phyloP scores from a whole-genome alignment of 2,329 filamentous ascomycete genomes.

The Penicillium vulpinum region DNA sequence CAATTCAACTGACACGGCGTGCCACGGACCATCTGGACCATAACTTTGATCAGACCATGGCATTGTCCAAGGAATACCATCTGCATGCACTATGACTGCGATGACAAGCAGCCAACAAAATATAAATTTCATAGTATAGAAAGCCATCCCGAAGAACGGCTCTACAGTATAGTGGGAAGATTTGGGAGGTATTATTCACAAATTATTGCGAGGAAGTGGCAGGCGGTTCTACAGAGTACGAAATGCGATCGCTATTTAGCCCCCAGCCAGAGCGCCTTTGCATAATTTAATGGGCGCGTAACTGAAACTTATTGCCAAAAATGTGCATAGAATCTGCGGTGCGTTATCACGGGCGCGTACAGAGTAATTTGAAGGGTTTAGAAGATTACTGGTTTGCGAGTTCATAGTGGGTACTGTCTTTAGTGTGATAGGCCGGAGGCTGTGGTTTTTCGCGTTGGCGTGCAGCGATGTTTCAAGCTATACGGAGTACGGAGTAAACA shows the following conservation, averaged over 20 bases:
- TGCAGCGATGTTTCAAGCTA: neutral
- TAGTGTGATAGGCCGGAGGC: neutral
- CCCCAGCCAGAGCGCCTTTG: neutral
- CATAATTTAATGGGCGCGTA: neutral
- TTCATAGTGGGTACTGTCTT: neutral
- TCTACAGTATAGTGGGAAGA: neutral
- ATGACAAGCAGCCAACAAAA: neutral
- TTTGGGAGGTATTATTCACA: neutral
- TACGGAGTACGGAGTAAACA: neutral
- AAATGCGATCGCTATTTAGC: neutral
- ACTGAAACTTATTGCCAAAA: neutral
- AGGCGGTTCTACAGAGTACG: neutral
- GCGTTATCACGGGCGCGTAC: neutral
- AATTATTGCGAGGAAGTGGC: neutral
- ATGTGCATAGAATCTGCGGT: neutral
- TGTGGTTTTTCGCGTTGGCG: neutral
- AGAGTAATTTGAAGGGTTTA: neutral
- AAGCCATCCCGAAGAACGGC: neutral
- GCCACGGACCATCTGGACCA: slow-evolving; percentile 31
- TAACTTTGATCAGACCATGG: slow-evolving; percentile 21
- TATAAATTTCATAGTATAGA: neutral
- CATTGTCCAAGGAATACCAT: slow-evolving; percentile 11
- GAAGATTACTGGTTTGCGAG: neutral
- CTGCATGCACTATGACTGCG: neutral
- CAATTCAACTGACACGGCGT: slow-evolving; percentile 21